A percentile compares a stretch with the other conserved stretches of the same genome.
Evolutionary conservation across 108 stramenopile genomes (phyloP).

Genomic region (Mayamaea pseudoterrestris): DNA sequence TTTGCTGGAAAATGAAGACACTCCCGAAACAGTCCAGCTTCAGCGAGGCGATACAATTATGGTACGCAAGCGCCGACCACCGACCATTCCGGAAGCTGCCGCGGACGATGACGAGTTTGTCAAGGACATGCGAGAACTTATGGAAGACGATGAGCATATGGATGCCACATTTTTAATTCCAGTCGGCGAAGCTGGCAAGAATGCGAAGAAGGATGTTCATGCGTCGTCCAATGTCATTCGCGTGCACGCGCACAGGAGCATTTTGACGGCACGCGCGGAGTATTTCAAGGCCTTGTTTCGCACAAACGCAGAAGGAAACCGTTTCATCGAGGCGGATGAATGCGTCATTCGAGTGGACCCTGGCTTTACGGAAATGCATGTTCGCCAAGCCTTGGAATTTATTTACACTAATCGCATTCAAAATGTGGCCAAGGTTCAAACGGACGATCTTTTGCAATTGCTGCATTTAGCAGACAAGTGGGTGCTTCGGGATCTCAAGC

Average conservation of each 20-base stretch:
- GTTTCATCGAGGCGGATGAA: conserved; percentile 64
- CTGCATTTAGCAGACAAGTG: conserved; percentile 78
- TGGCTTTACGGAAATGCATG: conserved; percentile 50
- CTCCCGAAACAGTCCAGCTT: conserved; percentile 82
- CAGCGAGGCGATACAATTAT: conserved; percentile 88
- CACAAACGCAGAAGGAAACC: conserved; percentile 11
- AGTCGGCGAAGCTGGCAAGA: conserved; percentile 21
- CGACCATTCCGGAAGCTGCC: conserved; percentile 63
- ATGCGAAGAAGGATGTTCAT: conserved; percentile 16
- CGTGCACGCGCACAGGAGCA: conserved; percentile 89
- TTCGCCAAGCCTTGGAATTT: conserved; percentile 88
- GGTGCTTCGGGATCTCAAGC: conserved; percentile 79
- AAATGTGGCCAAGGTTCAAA: conserved; percentile 33
- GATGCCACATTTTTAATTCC: conserved; percentile 7
- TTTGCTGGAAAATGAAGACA: conserved; percentile 86
- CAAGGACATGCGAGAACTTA: conserved; percentile 72
- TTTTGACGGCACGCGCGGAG: conserved; percentile 90
- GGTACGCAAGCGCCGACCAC: conserved; percentile 73
- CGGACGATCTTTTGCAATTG: conserved; percentile 66
- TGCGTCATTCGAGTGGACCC: conserved; percentile 72
- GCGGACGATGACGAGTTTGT: conserved; percentile 84
- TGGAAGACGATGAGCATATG: conserved; percentile 43
- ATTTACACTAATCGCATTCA: conserved; percentile 89
- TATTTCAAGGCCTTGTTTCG: conserved; percentile 97
- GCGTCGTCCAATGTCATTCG: conserved; percentile 5